Percentiles rank a stretch among this genome's conserved stretches.
Conservation (phyloP, 1,284 basidiomycete genomes). For the Heterobasidion irregulare region DNA sequence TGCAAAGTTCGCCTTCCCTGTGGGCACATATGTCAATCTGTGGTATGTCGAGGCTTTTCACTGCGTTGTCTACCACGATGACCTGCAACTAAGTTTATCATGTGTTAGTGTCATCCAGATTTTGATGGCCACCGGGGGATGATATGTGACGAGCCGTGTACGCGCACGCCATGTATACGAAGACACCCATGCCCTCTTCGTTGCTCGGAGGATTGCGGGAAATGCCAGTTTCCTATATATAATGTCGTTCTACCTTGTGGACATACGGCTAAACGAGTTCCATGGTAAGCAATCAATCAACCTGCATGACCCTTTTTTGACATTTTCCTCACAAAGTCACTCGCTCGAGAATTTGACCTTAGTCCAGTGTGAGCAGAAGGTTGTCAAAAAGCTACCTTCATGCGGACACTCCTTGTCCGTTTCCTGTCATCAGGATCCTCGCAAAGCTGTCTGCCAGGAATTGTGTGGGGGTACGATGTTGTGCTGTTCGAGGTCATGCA, state of each 20-base stretch:
- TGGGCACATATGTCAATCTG: slow-evolving; percentile 61
- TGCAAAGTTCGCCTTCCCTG: slow-evolving; percentile 56
- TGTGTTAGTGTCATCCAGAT: slow-evolving; percentile 56
- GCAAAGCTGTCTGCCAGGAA: slow-evolving; percentile 28
- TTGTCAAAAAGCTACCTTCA: slow-evolving; percentile 37
- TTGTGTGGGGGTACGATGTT: slow-evolving; percentile 35
- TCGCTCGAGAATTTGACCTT: slow-evolving; percentile 33
- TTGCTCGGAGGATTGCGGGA: slow-evolving; percentile 48
- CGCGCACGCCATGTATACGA: slow-evolving; percentile 37
- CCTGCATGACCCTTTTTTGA: neutral
- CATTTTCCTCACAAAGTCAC: slow-evolving; percentile 29
- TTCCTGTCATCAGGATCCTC: slow-evolving; percentile 38
- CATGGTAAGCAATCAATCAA: slow-evolving; percentile 38
- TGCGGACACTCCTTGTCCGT: slow-evolving; percentile 51
- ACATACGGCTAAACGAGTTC: slow-evolving; percentile 37
- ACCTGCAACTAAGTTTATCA: neutral
- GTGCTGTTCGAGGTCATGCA: slow-evolving; percentile 52
- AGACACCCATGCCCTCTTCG: slow-evolving; percentile 51
- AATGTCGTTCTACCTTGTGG: slow-evolving; percentile 56
- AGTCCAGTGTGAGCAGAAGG: slow-evolving; percentile 34
- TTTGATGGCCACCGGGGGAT: slow-evolving; percentile 45
- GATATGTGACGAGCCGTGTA: slow-evolving; percentile 43
- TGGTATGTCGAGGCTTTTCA: slow-evolving; percentile 26
- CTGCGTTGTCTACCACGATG: neutral
- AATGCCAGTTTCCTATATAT: slow-evolving; percentile 42